Base-by-base conservation (phyloP, 2,329 filamentous ascomycete genomes). In the Leptographium radiaticola region DNA sequence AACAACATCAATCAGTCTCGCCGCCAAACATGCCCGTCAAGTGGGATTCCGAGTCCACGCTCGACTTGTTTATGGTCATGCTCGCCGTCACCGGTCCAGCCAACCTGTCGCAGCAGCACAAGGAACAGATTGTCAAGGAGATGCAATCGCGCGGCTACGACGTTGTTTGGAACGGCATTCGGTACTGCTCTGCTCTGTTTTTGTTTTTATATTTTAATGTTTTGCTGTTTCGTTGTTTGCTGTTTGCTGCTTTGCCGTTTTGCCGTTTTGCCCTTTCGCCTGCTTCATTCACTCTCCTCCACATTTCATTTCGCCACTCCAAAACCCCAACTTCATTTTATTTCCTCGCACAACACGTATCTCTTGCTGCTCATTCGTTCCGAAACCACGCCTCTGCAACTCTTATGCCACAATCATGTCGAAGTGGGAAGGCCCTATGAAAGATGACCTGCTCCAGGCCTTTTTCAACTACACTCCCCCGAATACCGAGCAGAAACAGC, bases 151-250 rank as follows among this genome's bases (percentile, higher is more conserved):
- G 58, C 1, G 63, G 64, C 12, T 59, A 62, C 43, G 57, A 63
- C 13, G 58, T 63, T n/a, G 57, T 55, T 33, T 69, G 67, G 67
- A 69, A 69, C 44, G 65, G 58, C 20, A 66, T 70, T 7, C 62
- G 67, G 67, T 68, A 68, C 39, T 43, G 31, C 48, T 25, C 16
- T 9, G 5, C 5, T 25, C 25, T 25, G 25, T 62, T 59, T n/a
- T 20, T 52, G 39, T 48, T 12, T 7, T 20, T 38, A 6, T n/a
- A 31, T 49, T 43, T n/a, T 53, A 45, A 50, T 7, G 2, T 36
- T 11, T 44, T 25, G 10, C 39, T 4, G n/a, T 39, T 15, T 48
- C 8, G 16, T 30, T 31, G 20, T 8, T 49, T 13, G 51, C 48
- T 25, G 34, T 18, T 40, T 42, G 31, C 18, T n/a, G 9, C n/a